A percentile compares a stretch with the other conserved stretches of the same genome.
phyloP scores from a whole-genome alignment of 1,139 yeast genomes.

The Candida neerlandica region DNA sequence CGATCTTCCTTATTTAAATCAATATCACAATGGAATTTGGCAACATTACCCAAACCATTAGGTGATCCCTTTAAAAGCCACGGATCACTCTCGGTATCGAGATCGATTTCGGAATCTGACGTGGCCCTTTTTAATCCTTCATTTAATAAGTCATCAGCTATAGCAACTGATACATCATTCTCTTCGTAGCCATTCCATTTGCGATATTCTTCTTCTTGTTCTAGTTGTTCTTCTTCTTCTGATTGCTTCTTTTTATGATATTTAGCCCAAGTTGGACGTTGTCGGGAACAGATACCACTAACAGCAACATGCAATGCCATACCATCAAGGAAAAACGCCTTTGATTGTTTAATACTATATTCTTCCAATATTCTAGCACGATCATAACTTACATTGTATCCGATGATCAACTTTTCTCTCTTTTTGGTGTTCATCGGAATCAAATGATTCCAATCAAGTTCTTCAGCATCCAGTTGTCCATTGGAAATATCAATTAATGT shows the following conservation, averaged over 20 bases:
- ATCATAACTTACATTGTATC: conserved; percentile 91
- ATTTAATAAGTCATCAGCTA: conserved; percentile 8
- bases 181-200: not conserved
- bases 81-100: conserved; percentile 57
- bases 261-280: conserved; percentile 77
- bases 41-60: conserved; percentile 82
- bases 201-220: conserved; percentile 14
- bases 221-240: conserved; percentile 29
- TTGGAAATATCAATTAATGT: conserved; percentile 51
- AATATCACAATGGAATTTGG: conserved; percentile 74
- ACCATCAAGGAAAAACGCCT: conserved; percentile 83
- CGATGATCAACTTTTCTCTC: conserved; percentile 65
- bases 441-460: conserved; percentile 58
- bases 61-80: conserved; percentile 80
- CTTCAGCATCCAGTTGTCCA: conserved; percentile 25
- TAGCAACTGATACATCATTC: not conserved
- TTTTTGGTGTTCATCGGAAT: conserved; percentile 67
- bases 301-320: conserved; percentile 92
- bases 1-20: conserved; percentile 68
- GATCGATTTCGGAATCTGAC: conserved; percentile 12
- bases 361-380: conserved; percentile 86
- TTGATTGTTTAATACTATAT: conserved; percentile 65
- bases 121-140: conserved; percentile 11
- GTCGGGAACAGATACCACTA: conserved; percentile 92
- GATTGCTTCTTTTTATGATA: conserved; percentile 43